Base-by-base conservation (phyloP, 2,329 filamentous ascomycete species). In the Bipolaris cookei region DNA sequence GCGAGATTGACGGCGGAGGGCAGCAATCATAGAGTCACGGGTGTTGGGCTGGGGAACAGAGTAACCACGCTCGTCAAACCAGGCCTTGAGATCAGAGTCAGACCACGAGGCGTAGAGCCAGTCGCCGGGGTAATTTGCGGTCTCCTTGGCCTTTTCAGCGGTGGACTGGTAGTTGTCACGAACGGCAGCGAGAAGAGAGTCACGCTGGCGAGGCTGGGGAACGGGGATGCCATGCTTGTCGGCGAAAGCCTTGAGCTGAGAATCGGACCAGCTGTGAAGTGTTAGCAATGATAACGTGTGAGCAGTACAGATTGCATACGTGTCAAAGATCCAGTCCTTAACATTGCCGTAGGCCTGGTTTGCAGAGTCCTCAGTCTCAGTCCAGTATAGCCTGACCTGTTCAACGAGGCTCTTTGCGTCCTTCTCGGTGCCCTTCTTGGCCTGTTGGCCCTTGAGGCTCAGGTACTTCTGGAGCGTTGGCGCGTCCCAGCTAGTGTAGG, bases 101-200 rank as follows among this genome's bases (percentile, higher is more conserved):
- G 90, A 89, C 95, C 95, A 99, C 6, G 89, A 83, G 59, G 88
- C 84, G 74, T 97, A 99, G 41, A 98, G 81, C 95, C 95, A 98
- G 80, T 97, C 87, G 37, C 95, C 95, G 32, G 95, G 95, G 73
- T 98, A 98, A n/a, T 87, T 80, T 50, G 86, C 80, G 13, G 91
- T 89, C 78, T 97, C 89, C 59, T 91, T 91, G 53, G 83, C 76
- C 77, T 88, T 89, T 77, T 91, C 88, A 14, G 94, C 92, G 55
- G 88, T 79, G 1, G 85, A 79, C 67, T 97, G 90, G 73, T 96
- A 98, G 78, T 87, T 93, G 63, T 89, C 83, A 62, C 94, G 91
- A 58, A 88, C 86, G 68, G 91, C 86, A 68, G 89, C 84, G 64
- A 98, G 83, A 43, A 97, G 80, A 23, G 86, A 88, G 75, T 98